Percentiles rank a stretch among this genome's conserved stretches.
These are phyloP conservation scores for Vigna trinervia DNA, from an alignment of 306 rosid species.

Conservation along the genomic window DNA sequence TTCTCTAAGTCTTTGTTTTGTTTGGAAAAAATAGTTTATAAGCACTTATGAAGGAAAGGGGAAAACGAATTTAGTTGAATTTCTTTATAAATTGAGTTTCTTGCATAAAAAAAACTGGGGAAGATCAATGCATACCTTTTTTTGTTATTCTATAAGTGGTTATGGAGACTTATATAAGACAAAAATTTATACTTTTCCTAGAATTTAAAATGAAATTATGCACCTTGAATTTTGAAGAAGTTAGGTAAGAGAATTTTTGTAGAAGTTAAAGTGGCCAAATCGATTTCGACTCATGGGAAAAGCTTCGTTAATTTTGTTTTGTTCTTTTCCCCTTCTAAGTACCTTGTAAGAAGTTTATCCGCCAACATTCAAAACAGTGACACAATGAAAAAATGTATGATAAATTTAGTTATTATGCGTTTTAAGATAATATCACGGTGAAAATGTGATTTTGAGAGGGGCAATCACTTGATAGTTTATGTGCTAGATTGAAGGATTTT, in stretches of 20 bases:
- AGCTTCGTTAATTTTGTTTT: not conserved
- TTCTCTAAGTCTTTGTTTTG: not conserved
- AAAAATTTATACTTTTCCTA: not conserved
- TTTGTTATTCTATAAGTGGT: not conserved
- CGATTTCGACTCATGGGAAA: not conserved
- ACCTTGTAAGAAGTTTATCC: not conserved
- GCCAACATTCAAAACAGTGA: not conserved
- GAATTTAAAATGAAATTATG: not conserved
- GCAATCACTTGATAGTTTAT: not conserved
- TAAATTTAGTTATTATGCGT: not conserved
- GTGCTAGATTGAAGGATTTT: not conserved
- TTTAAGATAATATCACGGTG: not conserved
- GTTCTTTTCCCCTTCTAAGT: not conserved
- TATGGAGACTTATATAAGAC: not conserved
- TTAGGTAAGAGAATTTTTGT: not conserved
- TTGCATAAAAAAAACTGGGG: not conserved
- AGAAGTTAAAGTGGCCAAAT: not conserved
- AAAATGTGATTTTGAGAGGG: conserved; percentile 14
- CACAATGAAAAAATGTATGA: not conserved
- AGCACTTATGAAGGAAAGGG: not conserved
- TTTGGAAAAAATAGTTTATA: not conserved
- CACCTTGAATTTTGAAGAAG: not conserved
- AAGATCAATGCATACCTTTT: not conserved
- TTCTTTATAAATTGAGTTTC: not conserved
- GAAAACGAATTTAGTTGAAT: not conserved